Base-by-base conservation (phyloP, 305 asterid species). In the Fraxinus angustifolia region DNA sequence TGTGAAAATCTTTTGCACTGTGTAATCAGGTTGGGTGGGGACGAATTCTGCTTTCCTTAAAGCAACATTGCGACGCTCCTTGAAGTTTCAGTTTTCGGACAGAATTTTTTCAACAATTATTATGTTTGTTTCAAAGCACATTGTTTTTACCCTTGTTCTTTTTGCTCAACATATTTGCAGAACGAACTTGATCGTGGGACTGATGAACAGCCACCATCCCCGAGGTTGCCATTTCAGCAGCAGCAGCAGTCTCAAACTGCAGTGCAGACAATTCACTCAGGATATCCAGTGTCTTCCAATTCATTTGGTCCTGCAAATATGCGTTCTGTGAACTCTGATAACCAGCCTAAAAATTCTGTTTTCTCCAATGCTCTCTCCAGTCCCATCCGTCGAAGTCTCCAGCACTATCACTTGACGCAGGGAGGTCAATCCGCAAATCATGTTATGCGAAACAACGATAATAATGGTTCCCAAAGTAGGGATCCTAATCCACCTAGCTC, bases 311-410 rank as follows among this genome's bases (percentile, higher is more conserved):
- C 89, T 33, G 79, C 89, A 82, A 42, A 82, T 65, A 26, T 88
- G 78, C 89, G 89, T 4, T 77, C 85, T 2, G 84, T 79, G 42
- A 85, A 75, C 79, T 40, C 50, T 2, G 82, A 78, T 60, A 82
- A 80, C 23, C 92, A 86, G 74, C 79, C 88, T 19, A 87, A 83
- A 75, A 87, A 86, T 75, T 81, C 90, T 0, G 90, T 90, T 60
- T 91, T 90, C 92, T 92, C 97, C 0, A 91, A 86, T 80, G 94
- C 95, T 36, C 92, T 91, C 70, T 91, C 95, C 26, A 91, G 95
- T 73, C 95, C 95, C 0, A 85, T 91, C 16, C 90, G 91, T 2
- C 84, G 90, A 11, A 89, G 91, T 80, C 89, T 91, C 81, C 97
- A 91, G 80, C 86, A 85, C 81, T 90, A 91, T 87, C 95, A 92